Percentiles rank a stretch among this genome's conserved stretches.
These are phyloP conservation scores for Calonectria ilicicola DNA, from an alignment of 2,329 filamentous ascomycete species.

Conservation along the genomic window DNA sequence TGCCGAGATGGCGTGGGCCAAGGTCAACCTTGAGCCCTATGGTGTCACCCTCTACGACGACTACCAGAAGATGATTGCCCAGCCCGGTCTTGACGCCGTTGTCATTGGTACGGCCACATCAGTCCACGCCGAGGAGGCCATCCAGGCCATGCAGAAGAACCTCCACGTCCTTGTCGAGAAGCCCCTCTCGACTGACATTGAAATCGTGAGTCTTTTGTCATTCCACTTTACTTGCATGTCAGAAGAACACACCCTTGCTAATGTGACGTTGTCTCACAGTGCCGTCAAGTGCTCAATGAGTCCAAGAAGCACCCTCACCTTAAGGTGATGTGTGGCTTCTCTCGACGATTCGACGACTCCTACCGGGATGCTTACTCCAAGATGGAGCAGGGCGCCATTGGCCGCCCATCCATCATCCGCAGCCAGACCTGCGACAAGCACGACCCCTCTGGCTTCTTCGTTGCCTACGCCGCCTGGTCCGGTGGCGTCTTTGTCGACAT, in stretches of 20 bases:
- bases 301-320: slow-evolving; percentile 57
- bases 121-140: slow-evolving; percentile 68
- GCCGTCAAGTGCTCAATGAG: slow-evolving; percentile 14
- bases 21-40: slow-evolving; percentile 54
- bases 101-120: slow-evolving; percentile 58
- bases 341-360: slow-evolving; percentile 66
- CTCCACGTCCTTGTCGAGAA: slow-evolving; percentile 72
- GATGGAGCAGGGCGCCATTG: slow-evolving; percentile 66
- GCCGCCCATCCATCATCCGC: slow-evolving; percentile 69
- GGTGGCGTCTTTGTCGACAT: slow-evolving; percentile 78
- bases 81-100: slow-evolving; percentile 54
- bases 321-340: slow-evolving; percentile 65
- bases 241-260: slow-evolving; percentile 54
- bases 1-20: slow-evolving; percentile 58
- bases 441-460: slow-evolving; percentile 74
- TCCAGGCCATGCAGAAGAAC: slow-evolving; percentile 64
- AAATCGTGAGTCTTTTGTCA: slow-evolving; percentile 60
- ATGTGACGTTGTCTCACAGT: slow-evolving; percentile 51
- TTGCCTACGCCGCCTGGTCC: slow-evolving; percentile 71
- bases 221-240: neutral
- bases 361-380: slow-evolving; percentile 70
- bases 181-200: slow-evolving; percentile 67
- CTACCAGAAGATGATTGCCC: slow-evolving; percentile 60
- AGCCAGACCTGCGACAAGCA: slow-evolving; percentile 76
- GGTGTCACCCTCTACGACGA: slow-evolving; percentile 58